Evolutionary conservation across 75 land plant genomes (phyloP).

Genomic region (Adiantum capillusveneris): DNA sequence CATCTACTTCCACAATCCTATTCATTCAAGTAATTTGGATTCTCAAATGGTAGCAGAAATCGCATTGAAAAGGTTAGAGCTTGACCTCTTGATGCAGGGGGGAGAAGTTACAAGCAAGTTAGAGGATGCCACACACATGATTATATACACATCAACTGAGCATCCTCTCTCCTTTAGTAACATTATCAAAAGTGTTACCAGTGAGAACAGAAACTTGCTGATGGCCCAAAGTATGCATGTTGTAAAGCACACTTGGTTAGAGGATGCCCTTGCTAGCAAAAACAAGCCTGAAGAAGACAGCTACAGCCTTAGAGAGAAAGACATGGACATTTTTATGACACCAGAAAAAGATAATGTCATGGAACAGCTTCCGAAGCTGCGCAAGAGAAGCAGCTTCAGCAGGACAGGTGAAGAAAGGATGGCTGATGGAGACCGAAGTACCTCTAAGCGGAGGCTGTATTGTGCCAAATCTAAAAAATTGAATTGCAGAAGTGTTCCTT

Average conservation of each 20-base stretch:
- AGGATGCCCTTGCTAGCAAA: conserved; percentile 42
- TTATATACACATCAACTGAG: conserved; percentile 32
- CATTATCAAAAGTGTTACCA: conserved; percentile 38
- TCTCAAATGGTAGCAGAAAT: conserved; percentile 31
- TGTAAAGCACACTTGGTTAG: conserved; percentile 67
- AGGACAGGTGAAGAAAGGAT: neutral
- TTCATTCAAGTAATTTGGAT: conserved; percentile 26
- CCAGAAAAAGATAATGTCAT: too few relatives aligned
- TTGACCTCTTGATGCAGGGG: conserved; percentile 64
- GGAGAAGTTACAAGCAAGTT: conserved; percentile 50
- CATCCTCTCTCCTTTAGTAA: conserved; percentile 24
- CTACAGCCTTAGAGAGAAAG: neutral
- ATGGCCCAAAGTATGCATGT: conserved; percentile 35
- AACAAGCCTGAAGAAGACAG: neutral
- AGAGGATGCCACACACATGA: conserved; percentile 60
- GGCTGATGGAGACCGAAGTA: neutral
- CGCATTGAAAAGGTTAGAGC: conserved; percentile 52
- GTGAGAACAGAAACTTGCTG: conserved; percentile 19
- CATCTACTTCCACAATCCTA: conserved; percentile 46
- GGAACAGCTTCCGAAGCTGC: too few relatives aligned
- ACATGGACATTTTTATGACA: too few relatives aligned
- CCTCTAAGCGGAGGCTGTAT: too few relatives aligned
- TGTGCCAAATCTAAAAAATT: too few relatives aligned
- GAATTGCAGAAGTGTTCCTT: too few relatives aligned
- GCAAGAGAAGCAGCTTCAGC: too few relatives aligned